These are phyloP conservation scores for Neurospora terricola DNA, from an alignment of 495 filamentous ascomycete species.

Conservation along the genomic window DNA sequence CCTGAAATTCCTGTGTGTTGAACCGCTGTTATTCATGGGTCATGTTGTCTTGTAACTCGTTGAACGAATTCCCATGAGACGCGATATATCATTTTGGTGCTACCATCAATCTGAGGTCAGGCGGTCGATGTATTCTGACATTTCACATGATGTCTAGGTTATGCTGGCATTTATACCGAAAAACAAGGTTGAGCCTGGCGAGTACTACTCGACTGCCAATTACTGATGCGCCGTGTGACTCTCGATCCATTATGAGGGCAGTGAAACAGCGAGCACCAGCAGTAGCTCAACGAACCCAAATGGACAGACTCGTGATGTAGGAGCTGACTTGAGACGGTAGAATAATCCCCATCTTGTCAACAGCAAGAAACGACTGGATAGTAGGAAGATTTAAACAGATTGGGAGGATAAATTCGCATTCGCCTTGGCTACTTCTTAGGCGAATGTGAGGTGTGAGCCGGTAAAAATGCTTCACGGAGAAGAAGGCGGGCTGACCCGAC, in stretches of 20 bases:
- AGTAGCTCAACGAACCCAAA: background rate
- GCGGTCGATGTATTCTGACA: background rate
- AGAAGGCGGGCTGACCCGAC: background rate
- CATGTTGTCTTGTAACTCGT: background rate
- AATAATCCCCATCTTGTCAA: background rate
- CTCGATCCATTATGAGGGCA: background rate
- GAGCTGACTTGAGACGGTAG: background rate
- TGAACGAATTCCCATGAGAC: background rate
- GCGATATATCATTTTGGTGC: background rate
- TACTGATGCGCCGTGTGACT: background rate
- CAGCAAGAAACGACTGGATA: background rate
- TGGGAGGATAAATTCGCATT: background rate
- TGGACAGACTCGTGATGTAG: background rate
- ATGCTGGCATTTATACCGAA: background rate
- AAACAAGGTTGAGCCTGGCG: background rate
- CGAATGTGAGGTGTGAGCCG: background rate
- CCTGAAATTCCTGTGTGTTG: background rate
- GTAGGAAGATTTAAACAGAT: background rate
- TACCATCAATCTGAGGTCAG: background rate
- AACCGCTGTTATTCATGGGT: background rate
- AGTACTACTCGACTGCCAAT: background rate
- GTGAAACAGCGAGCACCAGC: background rate
- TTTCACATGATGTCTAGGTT: background rate
- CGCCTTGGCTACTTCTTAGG: background rate
- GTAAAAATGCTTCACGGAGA: background rate